These are phyloP conservation scores for Ophiostoma ips DNA, from an alignment of 2,329 filamentous ascomycete genomes.

Conservation along the genomic window DNA sequence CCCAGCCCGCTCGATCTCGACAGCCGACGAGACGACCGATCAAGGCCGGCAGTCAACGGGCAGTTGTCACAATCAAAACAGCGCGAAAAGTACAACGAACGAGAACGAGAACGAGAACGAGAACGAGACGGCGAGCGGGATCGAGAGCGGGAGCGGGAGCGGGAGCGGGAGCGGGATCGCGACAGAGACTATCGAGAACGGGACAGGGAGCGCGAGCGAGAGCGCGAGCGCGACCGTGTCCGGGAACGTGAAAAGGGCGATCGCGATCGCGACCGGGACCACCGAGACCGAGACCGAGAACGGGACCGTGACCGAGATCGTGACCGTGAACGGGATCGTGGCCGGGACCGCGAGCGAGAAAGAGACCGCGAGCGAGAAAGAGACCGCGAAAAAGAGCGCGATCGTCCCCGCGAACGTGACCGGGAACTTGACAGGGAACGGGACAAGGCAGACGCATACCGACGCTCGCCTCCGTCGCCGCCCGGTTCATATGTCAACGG, in stretches of 20 bases:
- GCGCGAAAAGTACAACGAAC: constrained; percentile 5
- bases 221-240: neutral
- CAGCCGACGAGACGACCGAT: constrained; percentile 8
- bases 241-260: no score
- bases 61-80: neutral
- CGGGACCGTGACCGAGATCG: constrained; percentile 1
- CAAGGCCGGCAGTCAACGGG: constrained; percentile 3
- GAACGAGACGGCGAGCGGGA: constrained; percentile 1
- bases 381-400: no score
- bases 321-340: constrained; percentile 1
- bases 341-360: constrained; percentile 3
- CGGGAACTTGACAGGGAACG: constrained; percentile 5
- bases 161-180: neutral
- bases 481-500: constrained; percentile 1
- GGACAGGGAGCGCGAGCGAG: neutral
- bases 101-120: neutral
- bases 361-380: neutral
- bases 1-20: constrained; percentile 12
- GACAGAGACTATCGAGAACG: neutral
- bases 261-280: neutral
- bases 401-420: no score
- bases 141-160: neutral
- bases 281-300: constrained; percentile 1
- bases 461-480: constrained; percentile 4
- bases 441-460: neutral